Conservation (phyloP, 2,329 filamentous ascomycete species). For the Xylaria sp. region DNA sequence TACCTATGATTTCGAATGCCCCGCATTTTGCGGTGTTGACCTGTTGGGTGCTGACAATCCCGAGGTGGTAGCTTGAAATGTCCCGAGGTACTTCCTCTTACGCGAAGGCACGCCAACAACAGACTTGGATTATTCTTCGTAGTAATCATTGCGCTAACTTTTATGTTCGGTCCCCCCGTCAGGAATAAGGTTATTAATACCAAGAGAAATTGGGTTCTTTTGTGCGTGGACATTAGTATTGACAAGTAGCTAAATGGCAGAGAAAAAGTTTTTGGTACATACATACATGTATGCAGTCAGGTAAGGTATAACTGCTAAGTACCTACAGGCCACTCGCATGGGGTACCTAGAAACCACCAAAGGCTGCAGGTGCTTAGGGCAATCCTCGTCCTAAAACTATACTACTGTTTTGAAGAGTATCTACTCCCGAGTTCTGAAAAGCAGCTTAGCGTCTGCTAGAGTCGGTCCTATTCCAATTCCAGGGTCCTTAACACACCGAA, state of each 20-base stretch:
- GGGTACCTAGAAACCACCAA: not conserved
- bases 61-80: not conserved
- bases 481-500: not conserved
- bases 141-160: not conserved
- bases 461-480: slow-evolving; percentile 4
- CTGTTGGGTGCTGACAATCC: not conserved
- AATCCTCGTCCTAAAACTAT: not conserved
- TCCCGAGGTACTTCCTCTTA: not conserved
- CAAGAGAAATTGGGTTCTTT: not conserved
- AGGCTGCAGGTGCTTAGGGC: too few relatives aligned
- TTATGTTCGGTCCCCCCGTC: not conserved
- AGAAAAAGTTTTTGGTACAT: not conserved
- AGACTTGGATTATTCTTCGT: not conserved
- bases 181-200: not conserved
- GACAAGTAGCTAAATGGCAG: not conserved
- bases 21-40: not conserved
- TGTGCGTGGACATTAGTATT: not conserved
- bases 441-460: not conserved
- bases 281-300: not conserved
- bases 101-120: not conserved
- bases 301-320: not conserved
- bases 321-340: not conserved
- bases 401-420: not conserved
- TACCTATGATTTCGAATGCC: not conserved
- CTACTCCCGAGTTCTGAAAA: not conserved